Conservation (phyloP, 108 stramenopile species). For the Discostella pseudostelligera region DNA sequence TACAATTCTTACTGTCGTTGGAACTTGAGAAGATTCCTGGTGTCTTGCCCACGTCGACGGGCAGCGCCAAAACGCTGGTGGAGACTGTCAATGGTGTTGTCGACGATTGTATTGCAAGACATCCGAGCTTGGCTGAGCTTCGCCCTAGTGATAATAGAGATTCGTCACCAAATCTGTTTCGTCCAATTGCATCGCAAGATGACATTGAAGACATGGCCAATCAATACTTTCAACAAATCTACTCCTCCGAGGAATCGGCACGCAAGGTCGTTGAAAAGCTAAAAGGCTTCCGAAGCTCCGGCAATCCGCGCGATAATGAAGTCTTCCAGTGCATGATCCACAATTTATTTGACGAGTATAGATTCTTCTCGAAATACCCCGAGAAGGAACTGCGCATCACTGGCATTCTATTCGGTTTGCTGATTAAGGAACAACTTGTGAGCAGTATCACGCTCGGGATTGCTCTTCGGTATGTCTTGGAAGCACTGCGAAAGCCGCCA, state of each 20-base stretch:
- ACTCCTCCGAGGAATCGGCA: constrained; percentile 92
- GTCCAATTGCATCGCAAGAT: constrained; percentile 47
- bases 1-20: constrained; percentile 55
- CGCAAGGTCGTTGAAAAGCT: constrained; percentile 95
- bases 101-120: constrained; percentile 58
- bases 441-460: constrained; percentile 98
- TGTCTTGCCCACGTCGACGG: constrained; percentile 38
- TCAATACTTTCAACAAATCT: constrained; percentile 96
- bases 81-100: constrained; percentile 67
- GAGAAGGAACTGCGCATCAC: constrained; percentile 99
- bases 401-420: constrained; percentile 93
- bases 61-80: constrained; percentile 49
- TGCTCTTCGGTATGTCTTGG: constrained; percentile 96
- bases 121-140: constrained; percentile 44
- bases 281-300: constrained; percentile 92
- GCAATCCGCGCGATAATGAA: constrained; percentile 91
- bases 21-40: constrained; percentile 57
- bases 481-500: constrained; percentile 94
- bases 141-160: constrained; percentile 4
- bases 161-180: neutral
- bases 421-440: constrained; percentile 98
- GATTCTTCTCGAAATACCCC: constrained; percentile 98
- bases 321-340: constrained; percentile 99
- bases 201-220: constrained; percentile 97
- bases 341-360: constrained; percentile 98